phyloP scores from a whole-genome alignment of 2,329 filamentous ascomycete genomes.

The Xylaria sp. region DNA sequence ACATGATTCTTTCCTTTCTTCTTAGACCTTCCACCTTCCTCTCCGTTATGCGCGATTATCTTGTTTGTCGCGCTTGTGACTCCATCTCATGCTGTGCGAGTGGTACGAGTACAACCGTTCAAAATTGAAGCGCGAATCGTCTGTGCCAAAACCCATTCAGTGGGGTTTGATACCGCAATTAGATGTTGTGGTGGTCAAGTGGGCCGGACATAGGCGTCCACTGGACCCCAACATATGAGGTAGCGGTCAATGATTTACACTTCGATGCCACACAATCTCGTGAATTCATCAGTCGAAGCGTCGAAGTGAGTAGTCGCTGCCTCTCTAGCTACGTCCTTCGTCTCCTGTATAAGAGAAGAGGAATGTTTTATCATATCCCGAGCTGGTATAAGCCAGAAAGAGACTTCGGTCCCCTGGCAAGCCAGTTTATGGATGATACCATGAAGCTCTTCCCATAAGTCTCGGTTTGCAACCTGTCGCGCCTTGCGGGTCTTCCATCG shows the following conservation, averaged over 20 bases:
- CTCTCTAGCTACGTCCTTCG: slow-evolving; percentile 41
- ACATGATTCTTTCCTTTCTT: neutral
- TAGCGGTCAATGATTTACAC: slow-evolving; percentile 27
- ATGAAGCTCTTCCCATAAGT: slow-evolving; percentile 58
- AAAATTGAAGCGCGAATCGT: slow-evolving; percentile 11
- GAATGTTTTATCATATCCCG: slow-evolving; percentile 28
- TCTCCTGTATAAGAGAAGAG: slow-evolving; percentile 41
- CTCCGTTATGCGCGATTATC: neutral
- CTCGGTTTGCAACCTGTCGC: slow-evolving; percentile 52
- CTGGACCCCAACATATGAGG: neutral
- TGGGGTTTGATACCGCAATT: neutral
- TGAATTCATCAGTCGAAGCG: slow-evolving; percentile 40
- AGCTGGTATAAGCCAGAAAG: slow-evolving; percentile 47
- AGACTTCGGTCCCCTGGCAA: slow-evolving; percentile 42
- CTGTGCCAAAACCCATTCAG: neutral
- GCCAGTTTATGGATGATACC: slow-evolving; percentile 40
- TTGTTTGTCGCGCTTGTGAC: slow-evolving; percentile 9
- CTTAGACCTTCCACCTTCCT: neutral
- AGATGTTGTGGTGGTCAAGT: slow-evolving; percentile 6
- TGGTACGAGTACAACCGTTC: slow-evolving; percentile 1
- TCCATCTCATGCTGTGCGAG: neutral
- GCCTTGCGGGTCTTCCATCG: slow-evolving; percentile 51
- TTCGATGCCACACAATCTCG: slow-evolving; percentile 44
- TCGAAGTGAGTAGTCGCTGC: slow-evolving; percentile 38
- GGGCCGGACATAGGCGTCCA: slow-evolving; percentile 5